Evolutionary conservation across 176 grass and related monocot species (phyloP).

Genomic region (Elymus sibiricus): DNA sequence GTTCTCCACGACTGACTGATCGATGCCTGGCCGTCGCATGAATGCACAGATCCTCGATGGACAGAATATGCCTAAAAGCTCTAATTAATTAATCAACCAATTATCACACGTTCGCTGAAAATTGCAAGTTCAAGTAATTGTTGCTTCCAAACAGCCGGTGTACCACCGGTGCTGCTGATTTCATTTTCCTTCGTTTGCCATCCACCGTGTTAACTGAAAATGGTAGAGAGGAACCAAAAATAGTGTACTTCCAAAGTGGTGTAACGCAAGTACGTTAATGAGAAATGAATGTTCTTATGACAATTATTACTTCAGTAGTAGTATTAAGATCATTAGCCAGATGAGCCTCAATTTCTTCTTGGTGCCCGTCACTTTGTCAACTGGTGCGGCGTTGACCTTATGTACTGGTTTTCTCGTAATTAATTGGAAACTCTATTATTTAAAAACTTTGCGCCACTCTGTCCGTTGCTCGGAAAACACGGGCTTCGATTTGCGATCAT

Average conservation of each 20-base stretch:
- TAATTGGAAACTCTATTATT: too few relatives aligned
- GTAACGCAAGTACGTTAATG: background rate
- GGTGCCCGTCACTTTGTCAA: too few relatives aligned
- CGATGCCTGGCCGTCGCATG: background rate
- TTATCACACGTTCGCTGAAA: background rate
- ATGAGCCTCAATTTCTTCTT: too few relatives aligned
- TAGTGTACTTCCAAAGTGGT: background rate
- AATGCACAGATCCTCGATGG: slow-evolving; percentile 21
- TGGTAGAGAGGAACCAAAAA: background rate
- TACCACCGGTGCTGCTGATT: slow-evolving; percentile 30
- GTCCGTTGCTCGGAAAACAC: too few relatives aligned
- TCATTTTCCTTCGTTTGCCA: slow-evolving; percentile 31
- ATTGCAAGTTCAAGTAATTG: background rate
- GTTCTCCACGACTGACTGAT: slow-evolving; percentile 51
- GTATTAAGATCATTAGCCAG: too few relatives aligned
- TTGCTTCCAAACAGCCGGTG: slow-evolving; percentile 13
- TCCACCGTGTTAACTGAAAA: slow-evolving; percentile 20
- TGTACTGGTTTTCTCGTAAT: too few relatives aligned
- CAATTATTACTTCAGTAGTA: background rate
- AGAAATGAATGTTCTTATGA: background rate
- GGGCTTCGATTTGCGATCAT: too few relatives aligned
- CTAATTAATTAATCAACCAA: slow-evolving; percentile 17
- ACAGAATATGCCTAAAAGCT: background rate
- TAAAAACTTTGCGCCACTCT: too few relatives aligned
- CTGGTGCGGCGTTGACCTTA: too few relatives aligned